Conservation (phyloP, 306 rosid genomes). For the Crataegus laevigata region DNA sequence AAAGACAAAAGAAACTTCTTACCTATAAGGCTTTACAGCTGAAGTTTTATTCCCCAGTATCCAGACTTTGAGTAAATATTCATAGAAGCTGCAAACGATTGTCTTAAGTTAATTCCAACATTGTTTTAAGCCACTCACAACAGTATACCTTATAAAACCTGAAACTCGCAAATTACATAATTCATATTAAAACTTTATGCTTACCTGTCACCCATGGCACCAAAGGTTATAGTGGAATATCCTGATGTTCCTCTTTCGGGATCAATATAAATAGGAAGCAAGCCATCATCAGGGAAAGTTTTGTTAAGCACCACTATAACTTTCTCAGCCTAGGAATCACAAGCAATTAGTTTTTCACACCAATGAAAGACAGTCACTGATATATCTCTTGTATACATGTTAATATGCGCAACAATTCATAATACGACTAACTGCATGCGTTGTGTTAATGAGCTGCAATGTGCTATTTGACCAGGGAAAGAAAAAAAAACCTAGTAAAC, state of each 20-base stretch:
- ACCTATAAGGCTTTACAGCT: slow-evolving; percentile 78
- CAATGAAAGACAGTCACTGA: neutral
- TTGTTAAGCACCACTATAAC: slow-evolving; percentile 60
- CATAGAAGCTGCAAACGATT: slow-evolving; percentile 78
- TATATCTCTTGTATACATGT: neutral
- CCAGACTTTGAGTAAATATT: slow-evolving; percentile 98
- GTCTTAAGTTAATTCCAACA: slow-evolving; percentile 21
- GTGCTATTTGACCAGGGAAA: neutral
- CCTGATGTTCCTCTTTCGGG: slow-evolving; percentile 57
- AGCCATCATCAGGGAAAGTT: slow-evolving; percentile 86
- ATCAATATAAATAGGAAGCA: slow-evolving; percentile 84
- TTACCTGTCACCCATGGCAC: slow-evolving; percentile 99
- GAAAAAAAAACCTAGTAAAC: neutral
- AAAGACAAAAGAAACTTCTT: slow-evolving; percentile 21
- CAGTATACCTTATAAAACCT: neutral
- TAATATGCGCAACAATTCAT: neutral
- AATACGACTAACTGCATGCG: neutral
- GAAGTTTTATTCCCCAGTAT: slow-evolving; percentile 83
- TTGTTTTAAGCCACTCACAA: neutral
- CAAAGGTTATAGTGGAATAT: slow-evolving; percentile 74
- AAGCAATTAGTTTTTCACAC: slow-evolving; percentile 23
- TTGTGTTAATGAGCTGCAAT: neutral
- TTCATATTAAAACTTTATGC: neutral
- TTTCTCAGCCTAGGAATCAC: slow-evolving; percentile 69
- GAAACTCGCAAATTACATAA: neutral